phyloP scores from a whole-genome alignment of 1,139 yeast genomes.

The Blastobotrys buckinghamii region DNA sequence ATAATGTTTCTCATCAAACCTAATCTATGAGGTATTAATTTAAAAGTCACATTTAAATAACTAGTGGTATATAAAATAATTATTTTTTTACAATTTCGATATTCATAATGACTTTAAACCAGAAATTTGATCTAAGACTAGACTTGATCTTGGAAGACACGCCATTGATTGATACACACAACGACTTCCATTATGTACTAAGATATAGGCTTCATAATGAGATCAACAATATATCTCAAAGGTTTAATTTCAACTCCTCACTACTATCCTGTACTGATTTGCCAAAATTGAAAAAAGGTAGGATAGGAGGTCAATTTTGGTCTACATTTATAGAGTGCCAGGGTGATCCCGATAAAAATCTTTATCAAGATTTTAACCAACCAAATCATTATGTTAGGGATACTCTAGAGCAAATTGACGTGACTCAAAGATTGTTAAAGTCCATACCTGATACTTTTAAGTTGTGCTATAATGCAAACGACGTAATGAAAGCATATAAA shows the following conservation, averaged over 20 bases:
- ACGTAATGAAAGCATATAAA: slow-evolving; percentile 36
- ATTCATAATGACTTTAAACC: no score
- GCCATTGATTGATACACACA: slow-evolving; percentile 19
- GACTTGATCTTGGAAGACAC: slow-evolving; percentile 11
- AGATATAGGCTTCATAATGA: slow-evolving; percentile 16
- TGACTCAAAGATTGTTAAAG: slow-evolving; percentile 40
- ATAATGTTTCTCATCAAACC: no score
- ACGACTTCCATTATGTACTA: slow-evolving; percentile 18
- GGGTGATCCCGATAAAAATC: slow-evolving; percentile 8
- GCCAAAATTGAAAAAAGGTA: slow-evolving; percentile 16
- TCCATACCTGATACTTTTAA: slow-evolving; percentile 37
- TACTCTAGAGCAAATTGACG: slow-evolving; percentile 50
- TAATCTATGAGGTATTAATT: no score
- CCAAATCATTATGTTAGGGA: slow-evolving; percentile 39
- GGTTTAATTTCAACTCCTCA: slow-evolving; percentile 13
- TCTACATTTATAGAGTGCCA: slow-evolving; percentile 17
- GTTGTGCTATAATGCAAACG: slow-evolving; percentile 38
- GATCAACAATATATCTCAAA: slow-evolving; percentile 9
- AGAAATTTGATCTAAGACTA: slow-evolving; percentile 1
- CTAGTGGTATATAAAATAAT: no score
- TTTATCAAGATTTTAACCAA: slow-evolving; percentile 17
- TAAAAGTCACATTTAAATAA: no score
- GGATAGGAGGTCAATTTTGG: slow-evolving; percentile 20
- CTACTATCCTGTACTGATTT: slow-evolving; percentile 18
- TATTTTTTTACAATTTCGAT: no score